phyloP scores from a whole-genome alignment of 352 stramenopile species.

The Pythium aquatile region DNA sequence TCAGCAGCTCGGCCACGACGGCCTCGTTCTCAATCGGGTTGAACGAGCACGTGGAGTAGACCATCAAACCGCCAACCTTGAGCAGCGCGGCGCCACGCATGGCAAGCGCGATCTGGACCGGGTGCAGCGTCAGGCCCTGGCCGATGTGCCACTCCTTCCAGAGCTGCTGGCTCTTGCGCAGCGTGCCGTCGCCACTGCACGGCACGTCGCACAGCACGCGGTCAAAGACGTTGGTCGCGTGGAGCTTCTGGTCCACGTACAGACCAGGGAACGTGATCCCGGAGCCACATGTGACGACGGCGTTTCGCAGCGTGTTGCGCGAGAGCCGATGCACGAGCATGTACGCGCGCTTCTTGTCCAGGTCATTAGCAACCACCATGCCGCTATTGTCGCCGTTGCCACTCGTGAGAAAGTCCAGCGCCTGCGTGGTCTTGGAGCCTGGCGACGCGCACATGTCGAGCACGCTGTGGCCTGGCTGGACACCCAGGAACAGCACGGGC shows the following conservation, averaged over 20 bases:
- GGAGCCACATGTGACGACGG: conserved; percentile 92
- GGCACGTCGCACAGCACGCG: conserved; percentile 98
- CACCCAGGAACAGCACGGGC: conserved; percentile 95
- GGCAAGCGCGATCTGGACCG: conserved; percentile 92
- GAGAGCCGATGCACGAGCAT: conserved; percentile 96
- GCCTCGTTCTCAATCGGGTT: conserved; percentile 99
- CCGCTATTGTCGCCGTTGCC: conserved; percentile 28
- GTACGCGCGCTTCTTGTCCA: conserved; percentile 96
- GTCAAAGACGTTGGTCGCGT: conserved; percentile 93
- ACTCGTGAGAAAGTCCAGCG: conserved; percentile 88
- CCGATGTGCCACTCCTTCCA: conserved; percentile 94
- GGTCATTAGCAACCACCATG: conserved; percentile 95
- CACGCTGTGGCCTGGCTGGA: conserved; percentile 80
- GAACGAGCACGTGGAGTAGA: conserved; percentile 97
- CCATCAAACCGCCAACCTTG: conserved; percentile 89
- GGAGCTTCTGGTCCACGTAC: conserved; percentile 44
- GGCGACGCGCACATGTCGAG: conserved; percentile 95
- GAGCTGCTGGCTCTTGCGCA: conserved; percentile 96
- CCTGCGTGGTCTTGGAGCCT: conserved; percentile 98
- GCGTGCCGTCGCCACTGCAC: conserved; percentile 97
- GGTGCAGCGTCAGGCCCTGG: conserved; percentile 90
- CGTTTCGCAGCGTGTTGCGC: conserved; percentile 75
- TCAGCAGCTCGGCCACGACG: conserved; percentile 94
- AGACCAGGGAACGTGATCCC: conserved; percentile 93
- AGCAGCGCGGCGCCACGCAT: conserved; percentile 89